A percentile compares a stretch with the other conserved stretches of the same genome.
Conservation (phyloP, 495 filamentous ascomycete genomes). For the Pyrenopolyporus hunteri region DNA sequence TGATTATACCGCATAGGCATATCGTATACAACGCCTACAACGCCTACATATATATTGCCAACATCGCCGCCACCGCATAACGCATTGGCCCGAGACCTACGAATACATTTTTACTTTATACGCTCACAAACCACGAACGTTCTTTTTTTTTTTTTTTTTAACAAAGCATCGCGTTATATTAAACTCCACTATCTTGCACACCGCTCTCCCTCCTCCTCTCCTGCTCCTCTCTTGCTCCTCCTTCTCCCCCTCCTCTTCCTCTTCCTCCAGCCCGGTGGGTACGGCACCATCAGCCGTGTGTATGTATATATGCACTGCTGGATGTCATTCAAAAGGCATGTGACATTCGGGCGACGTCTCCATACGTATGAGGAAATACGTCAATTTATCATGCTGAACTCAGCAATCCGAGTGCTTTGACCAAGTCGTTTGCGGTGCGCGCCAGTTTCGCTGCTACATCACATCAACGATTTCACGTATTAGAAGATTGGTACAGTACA, state of each 20-base stretch:
- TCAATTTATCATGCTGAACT: conserved; percentile 20
- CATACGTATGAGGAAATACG: conserved; percentile 5
- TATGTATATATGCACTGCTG: neutral
- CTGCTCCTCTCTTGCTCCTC: too few species aligned
- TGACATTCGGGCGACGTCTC: conserved; percentile 21
- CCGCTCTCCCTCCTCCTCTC: conserved; percentile 35
- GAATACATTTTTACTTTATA: conserved; percentile 4
- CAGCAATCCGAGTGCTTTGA: conserved; percentile 5
- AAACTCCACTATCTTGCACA: conserved; percentile 41
- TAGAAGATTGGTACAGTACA: conserved; percentile 9
- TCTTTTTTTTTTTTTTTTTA: too few species aligned
- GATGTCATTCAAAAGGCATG: conserved; percentile 21
- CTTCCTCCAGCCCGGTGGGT: conserved; percentile 18
- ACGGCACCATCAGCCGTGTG: conserved; percentile 15
- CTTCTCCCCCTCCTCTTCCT: too few species aligned
- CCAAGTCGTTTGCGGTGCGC: conserved; percentile 18
- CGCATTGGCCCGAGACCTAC: neutral
- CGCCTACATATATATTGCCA: neutral
- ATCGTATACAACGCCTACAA: too few species aligned
- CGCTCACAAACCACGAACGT: neutral
- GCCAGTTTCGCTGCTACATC: conserved; percentile 2
- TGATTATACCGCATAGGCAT: too few species aligned
- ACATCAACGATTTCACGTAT: conserved; percentile 7
- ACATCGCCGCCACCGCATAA: neutral
- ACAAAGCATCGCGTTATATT: conserved; percentile 17